Base-by-base conservation (phyloP, 192 early-diverging fungal species). In the Backusella westeae region DNA sequence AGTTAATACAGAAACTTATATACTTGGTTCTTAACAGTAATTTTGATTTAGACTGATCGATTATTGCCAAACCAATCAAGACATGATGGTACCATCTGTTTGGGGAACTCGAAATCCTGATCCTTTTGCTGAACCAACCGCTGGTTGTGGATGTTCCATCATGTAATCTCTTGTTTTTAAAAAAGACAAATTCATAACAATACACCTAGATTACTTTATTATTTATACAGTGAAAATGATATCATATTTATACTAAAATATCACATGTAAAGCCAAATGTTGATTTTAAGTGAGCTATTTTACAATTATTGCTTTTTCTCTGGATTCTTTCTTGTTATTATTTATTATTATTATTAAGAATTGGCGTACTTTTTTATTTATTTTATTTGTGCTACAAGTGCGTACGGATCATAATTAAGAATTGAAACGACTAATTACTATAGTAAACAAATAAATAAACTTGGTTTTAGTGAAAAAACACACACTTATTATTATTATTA, bases 71-170 rank as follows among this genome's bases (percentile, higher is more conserved):
- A 59, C 67, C 10, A 78, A 65, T 39, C 63, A 72, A 49, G 77
- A 78, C 23, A 56, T 71, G 14, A 69, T 78, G 71, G 71, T 78
- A 32, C 77, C 77, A 36, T 78, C 77, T 19, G 77, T 78, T 8
- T 78, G 77, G 77, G 77, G 77, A 0, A 69, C 53, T 52, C 68
- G 72, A 39, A 73, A 68, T 42, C 71, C 67, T 32, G 77, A 78
- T 17, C 66, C 77, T 12, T 78, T 78, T 69, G 65, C 72, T 59
- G 77, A 78, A 26, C 77, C 73, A 1, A 67, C 59, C 44, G 63
- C 34, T 39, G 72, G 49, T 21, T 74, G 73, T 44, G 63, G 73
- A 21, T 65, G 73, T 34, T 34, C 29, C 9, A 17, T 73, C 6
- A 73, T 73, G 72, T 73, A 73, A 71, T 44, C 9, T 44, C 9